These are phyloP conservation scores for Rhodotorula sp. DNA, from an alignment of 1,284 basidiomycete species.

Conservation along the genomic window DNA sequence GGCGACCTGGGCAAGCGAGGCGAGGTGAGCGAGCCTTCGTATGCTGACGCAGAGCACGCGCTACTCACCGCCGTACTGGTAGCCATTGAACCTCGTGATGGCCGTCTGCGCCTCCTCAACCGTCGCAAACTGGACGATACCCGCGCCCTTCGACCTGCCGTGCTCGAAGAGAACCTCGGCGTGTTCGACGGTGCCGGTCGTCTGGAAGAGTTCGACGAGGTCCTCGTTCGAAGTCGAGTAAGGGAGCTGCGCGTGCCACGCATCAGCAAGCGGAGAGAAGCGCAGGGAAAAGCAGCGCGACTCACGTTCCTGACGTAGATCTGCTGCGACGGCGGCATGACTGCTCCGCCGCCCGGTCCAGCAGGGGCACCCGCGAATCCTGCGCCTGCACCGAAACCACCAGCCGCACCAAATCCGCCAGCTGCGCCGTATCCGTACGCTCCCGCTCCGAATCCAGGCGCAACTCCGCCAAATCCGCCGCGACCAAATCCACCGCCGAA, in stretches of 20 bases:
- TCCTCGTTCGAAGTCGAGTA: conserved; percentile 99
- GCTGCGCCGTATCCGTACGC: conserved; percentile 4
- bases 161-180: conserved; percentile 87
- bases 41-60: not conserved
- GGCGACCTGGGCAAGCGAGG: not conserved
- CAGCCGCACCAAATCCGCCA: conserved; percentile 29
- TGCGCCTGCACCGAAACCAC: conserved; percentile 45
- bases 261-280: not conserved
- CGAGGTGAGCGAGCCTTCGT: too few species aligned
- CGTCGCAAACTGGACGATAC: conserved; percentile 91
- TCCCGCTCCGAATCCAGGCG: conserved; percentile 46
- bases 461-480: conserved; percentile 40
- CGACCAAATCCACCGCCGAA: conserved; percentile 22
- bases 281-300: conserved; percentile 37
- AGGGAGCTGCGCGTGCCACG: conserved; percentile 63
- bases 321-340: conserved; percentile 82
- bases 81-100: conserved; percentile 63
- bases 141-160: conserved; percentile 80
- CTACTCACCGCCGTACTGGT: not conserved
- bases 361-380: conserved; percentile 37
- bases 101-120: conserved; percentile 87
- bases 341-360: conserved; percentile 21
- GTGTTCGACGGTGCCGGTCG: conserved; percentile 87
- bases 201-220: conserved; percentile 95
- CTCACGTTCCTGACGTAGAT: conserved; percentile 96